phyloP scores from a whole-genome alignment of 345 rosid species.

The Eucalyptus victrix region DNA sequence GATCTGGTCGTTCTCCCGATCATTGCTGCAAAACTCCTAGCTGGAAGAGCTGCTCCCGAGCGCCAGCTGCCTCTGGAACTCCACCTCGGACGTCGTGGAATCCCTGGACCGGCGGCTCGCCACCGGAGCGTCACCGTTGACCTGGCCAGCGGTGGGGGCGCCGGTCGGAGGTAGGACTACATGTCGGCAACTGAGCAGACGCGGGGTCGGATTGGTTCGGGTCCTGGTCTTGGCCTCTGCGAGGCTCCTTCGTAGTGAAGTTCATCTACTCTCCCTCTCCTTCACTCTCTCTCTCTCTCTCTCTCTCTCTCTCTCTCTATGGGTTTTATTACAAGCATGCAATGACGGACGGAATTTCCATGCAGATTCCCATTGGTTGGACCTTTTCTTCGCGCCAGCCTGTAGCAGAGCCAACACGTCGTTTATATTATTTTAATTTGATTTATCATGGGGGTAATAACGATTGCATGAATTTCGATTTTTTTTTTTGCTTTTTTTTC shows the following conservation, averaged over 20 bases:
- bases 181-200: background rate
- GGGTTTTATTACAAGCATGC: too few species aligned
- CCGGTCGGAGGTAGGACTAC: fast-evolving
- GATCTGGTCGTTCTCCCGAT: conserved; percentile 81
- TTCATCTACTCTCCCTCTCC: too few species aligned
- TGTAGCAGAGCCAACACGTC: too few species aligned
- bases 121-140: background rate
- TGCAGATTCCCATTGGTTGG: too few species aligned
- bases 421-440: too few species aligned
- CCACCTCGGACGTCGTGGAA: conserved; percentile 75
- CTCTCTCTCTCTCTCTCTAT: too few species aligned
- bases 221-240: conserved; percentile 37
- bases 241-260: fast-evolving
- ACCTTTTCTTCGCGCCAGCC: too few species aligned
- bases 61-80: conserved; percentile 86
- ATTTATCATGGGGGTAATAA: too few species aligned
- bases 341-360: too few species aligned
- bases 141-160: background rate
- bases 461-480: too few species aligned
- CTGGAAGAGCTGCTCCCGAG: conserved; percentile 88
- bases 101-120: conserved; percentile 17
- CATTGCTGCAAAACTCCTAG: conserved; percentile 35
- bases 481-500: too few species aligned
- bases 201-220: conserved; percentile 44
- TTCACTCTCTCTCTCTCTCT: too few species aligned